Evolutionary conservation across 2,329 filamentous ascomycete species (phyloP).

Genomic region (Venturia pyrina): DNA sequence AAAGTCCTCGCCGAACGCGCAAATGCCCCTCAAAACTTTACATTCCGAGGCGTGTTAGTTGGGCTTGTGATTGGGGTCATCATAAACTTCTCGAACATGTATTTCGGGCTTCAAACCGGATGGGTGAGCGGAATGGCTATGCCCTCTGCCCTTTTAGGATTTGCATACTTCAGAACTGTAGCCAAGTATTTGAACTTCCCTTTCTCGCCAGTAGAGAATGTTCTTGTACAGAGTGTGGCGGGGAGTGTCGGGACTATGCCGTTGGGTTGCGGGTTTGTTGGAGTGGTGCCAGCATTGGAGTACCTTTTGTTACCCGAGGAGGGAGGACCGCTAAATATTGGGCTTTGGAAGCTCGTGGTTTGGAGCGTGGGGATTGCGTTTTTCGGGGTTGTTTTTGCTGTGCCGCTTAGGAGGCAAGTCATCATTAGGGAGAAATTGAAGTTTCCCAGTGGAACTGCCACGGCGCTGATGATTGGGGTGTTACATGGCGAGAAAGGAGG

Average conservation of each 20-base stretch:
- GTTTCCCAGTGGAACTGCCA: conserved; percentile 93
- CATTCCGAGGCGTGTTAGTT: conserved; percentile 65
- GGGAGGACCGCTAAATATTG: conserved; percentile 63
- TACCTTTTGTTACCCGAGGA: conserved; percentile 72
- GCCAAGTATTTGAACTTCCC: conserved; percentile 63
- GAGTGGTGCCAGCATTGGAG: conserved; percentile 86
- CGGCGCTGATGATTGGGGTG: conserved; percentile 84
- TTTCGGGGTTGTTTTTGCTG: conserved; percentile 93
- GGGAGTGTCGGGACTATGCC: conserved; percentile 96
- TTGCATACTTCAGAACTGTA: conserved; percentile 80
- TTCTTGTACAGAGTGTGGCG: conserved; percentile 90
- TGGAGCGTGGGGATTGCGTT: conserved; percentile 93
- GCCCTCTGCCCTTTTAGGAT: conserved; percentile 88
- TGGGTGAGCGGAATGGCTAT: conserved; percentile 89
- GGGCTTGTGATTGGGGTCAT: conserved; percentile 78
- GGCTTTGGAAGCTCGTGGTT: conserved; percentile 66
- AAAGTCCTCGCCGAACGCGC: conserved; percentile 21
- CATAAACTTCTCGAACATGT: conserved; percentile 96
- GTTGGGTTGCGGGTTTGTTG: conserved; percentile 87
- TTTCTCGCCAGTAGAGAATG: conserved; percentile 92
- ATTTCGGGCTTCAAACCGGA: conserved; percentile 91
- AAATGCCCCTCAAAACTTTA: conserved; percentile 57
- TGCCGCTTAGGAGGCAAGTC: conserved; percentile 80
- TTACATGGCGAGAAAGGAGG: conserved; percentile 55
- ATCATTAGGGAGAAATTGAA: conserved; percentile 87